These are phyloP conservation scores for Pestalotiopsis fici DNA, from an alignment of 2,329 filamentous ascomycete genomes.

Conservation along the genomic window DNA sequence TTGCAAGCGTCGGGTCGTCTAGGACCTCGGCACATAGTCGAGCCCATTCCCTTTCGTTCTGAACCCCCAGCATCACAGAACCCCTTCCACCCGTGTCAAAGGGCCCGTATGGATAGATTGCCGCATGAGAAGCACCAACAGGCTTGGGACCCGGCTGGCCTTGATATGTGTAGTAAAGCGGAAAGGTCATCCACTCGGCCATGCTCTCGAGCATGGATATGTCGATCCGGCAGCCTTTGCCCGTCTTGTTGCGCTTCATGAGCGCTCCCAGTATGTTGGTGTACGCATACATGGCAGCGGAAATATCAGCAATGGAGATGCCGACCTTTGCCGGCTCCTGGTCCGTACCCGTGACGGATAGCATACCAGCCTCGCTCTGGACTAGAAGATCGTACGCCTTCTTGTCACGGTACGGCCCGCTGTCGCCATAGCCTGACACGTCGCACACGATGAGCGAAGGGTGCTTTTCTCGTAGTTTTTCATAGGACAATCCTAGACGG, in stretches of 20 bases:
- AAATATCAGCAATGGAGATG: constrained; percentile 56
- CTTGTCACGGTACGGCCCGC: constrained; percentile 53
- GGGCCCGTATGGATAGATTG: constrained; percentile 58
- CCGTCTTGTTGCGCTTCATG: constrained; percentile 48
- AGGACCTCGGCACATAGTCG: constrained; percentile 50
- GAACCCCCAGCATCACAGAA: constrained; percentile 57
- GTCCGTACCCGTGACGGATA: constrained; percentile 49
- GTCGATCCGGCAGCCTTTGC: constrained; percentile 49
- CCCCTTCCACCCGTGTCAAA: constrained; percentile 49
- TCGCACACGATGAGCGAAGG: constrained; percentile 53
- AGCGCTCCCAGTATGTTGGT: constrained; percentile 51
- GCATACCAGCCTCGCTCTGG: constrained; percentile 52
- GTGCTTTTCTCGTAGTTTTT: constrained; percentile 39
- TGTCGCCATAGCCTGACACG: constrained; percentile 53
- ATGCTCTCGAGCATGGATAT: constrained; percentile 61
- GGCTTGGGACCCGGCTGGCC: constrained; percentile 42
- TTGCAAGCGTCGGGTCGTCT: constrained; percentile 37
- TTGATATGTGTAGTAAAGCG: constrained; percentile 53
- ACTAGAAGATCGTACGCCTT: constrained; percentile 58
- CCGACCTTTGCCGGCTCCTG: constrained; percentile 49
- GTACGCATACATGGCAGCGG: constrained; percentile 54
- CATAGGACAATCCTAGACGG: constrained; percentile 48
- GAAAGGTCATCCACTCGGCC: constrained; percentile 61
- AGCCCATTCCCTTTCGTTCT: constrained; percentile 58
- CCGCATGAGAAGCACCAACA: constrained; percentile 52